These are phyloP conservation scores for Acanthamoeba castellanii DNA, from an alignment of 208 protist species.

Conservation along the genomic window DNA sequence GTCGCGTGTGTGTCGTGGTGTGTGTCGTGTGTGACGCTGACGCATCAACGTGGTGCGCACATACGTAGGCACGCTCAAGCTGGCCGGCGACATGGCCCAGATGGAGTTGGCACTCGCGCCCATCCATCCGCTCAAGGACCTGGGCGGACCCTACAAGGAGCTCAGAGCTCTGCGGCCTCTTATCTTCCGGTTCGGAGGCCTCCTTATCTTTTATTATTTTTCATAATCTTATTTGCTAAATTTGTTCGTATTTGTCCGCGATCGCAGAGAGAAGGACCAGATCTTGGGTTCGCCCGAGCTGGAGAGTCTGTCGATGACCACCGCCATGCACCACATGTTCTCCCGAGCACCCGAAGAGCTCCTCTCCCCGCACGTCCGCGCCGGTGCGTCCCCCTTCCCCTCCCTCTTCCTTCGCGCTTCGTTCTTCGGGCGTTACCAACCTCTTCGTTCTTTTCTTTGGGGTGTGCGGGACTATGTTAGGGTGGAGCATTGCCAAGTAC, in stretches of 20 bases:
- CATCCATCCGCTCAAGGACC: constrained; percentile 56
- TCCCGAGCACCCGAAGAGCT: constrained; percentile 54
- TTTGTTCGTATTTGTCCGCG: background rate
- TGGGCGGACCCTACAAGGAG: constrained; percentile 68
- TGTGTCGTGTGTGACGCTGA: background rate
- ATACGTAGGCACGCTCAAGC: constrained; percentile 46
- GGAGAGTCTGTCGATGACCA: constrained; percentile 43
- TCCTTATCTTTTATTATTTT: background rate
- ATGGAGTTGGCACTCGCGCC: constrained; percentile 63
- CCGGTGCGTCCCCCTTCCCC: background rate
- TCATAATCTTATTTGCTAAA: background rate
- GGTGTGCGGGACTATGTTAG: background rate
- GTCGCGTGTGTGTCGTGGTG: background rate
- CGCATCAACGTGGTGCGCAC: too few species aligned
- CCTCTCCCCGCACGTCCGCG: constrained; percentile 42
- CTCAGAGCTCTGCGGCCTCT: constrained; percentile 23
- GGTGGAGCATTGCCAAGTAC: constrained; percentile 73
- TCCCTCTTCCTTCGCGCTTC: background rate
- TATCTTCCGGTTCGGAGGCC: background rate
- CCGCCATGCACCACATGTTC: constrained; percentile 67
- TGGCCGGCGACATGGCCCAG: constrained; percentile 71
- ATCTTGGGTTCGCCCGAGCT: constrained; percentile 62
- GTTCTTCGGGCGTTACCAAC: background rate
- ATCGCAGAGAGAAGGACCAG: constrained; percentile 53
- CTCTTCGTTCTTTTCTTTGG: background rate